These are phyloP conservation scores for Hansenula sp. DNA, from an alignment of 1,139 yeast genomes.

Conservation along the genomic window DNA sequence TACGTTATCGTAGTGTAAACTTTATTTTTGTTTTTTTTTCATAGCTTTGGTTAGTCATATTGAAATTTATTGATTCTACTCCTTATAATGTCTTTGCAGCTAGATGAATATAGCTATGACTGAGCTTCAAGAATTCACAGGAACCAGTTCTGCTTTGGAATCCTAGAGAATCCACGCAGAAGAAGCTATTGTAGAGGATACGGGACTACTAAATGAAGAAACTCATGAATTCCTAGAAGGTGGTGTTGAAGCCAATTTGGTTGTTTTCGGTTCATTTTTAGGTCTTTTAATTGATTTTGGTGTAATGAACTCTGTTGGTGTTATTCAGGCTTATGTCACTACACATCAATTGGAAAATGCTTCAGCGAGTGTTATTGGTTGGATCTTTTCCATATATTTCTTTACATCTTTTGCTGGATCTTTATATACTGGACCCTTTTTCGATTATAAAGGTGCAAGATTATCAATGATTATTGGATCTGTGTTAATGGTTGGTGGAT, in stretches of 20 bases:
- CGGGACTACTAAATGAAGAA: too few relatives aligned
- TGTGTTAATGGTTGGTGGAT: slow-evolving; percentile 39
- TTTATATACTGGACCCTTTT: slow-evolving; percentile 56
- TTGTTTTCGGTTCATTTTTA: slow-evolving; percentile 56
- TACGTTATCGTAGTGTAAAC: too few relatives aligned
- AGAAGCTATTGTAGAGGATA: too few relatives aligned
- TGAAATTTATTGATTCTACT: too few relatives aligned
- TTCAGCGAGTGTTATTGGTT: slow-evolving; percentile 45
- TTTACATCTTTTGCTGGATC: slow-evolving; percentile 56
- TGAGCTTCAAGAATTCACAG: too few relatives aligned
- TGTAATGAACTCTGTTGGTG: slow-evolving; percentile 53
- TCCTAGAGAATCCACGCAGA: too few relatives aligned
- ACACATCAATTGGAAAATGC: slow-evolving; percentile 42
- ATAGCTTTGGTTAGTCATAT: too few relatives aligned
- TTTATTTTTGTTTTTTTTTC: too few relatives aligned
- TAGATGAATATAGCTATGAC: too few relatives aligned
- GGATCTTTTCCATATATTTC: slow-evolving; percentile 59
- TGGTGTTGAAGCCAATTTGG: slow-evolving; percentile 51
- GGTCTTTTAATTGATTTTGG: slow-evolving; percentile 58
- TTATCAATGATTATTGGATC: slow-evolving; percentile 42
- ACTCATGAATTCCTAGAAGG: slow-evolving; percentile 47
- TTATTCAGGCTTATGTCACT: slow-evolving; percentile 55
- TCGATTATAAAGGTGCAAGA: slow-evolving; percentile 52
- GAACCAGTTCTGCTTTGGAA: too few relatives aligned
- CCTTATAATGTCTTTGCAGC: too few relatives aligned